A percentile compares a stretch with the other conserved stretches of the same genome.
phyloP scores from a whole-genome alignment of 805 yeast species.

The Candida pini region DNA sequence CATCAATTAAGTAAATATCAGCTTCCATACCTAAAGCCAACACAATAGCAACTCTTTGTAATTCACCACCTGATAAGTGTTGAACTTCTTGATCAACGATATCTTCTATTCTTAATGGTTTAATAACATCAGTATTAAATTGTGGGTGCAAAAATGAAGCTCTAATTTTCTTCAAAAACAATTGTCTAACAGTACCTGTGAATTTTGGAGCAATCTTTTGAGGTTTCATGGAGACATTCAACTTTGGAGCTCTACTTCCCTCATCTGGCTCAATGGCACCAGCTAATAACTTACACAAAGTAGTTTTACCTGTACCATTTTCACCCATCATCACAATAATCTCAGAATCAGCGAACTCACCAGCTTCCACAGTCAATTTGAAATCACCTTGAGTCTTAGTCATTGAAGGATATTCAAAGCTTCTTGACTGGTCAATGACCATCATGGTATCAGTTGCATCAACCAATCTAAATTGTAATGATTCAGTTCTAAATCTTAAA shows the following conservation, averaged over 20 bases:
- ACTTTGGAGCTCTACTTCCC: slow-evolving; percentile 72
- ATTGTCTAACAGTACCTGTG: slow-evolving; percentile 97
- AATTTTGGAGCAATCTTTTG: slow-evolving; percentile 98
- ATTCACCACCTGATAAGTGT: slow-evolving; percentile 97
- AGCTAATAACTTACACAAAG: slow-evolving; percentile 91
- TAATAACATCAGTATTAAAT: slow-evolving; percentile 96
- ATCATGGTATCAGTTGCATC: slow-evolving; percentile 81
- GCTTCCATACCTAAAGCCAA: slow-evolving; percentile 92
- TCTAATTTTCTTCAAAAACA: slow-evolving; percentile 94
- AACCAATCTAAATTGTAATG: slow-evolving; percentile 85
- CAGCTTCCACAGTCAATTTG: slow-evolving; percentile 72
- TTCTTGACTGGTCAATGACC: slow-evolving; percentile 71
- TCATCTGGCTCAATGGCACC: slow-evolving; percentile 88
- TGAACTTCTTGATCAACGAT: slow-evolving; percentile 97
- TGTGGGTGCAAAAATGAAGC: slow-evolving; percentile 93
- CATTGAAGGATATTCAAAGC: slow-evolving; percentile 76
- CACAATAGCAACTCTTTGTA: slow-evolving; percentile 98
- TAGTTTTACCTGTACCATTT: slow-evolving; percentile 99
- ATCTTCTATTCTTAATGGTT: slow-evolving; percentile 89
- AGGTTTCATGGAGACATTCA: slow-evolving; percentile 96
- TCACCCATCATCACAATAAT: slow-evolving; percentile 99
- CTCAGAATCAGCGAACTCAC: slow-evolving; percentile 94
- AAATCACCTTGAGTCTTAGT: slow-evolving; percentile 93
- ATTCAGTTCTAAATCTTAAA: slow-evolving; percentile 93
- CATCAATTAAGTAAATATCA: slow-evolving; percentile 94